These are phyloP conservation scores for Tetrahymena borealis DNA, from an alignment of 73 alveolate genomes.

Conservation along the genomic window DNA sequence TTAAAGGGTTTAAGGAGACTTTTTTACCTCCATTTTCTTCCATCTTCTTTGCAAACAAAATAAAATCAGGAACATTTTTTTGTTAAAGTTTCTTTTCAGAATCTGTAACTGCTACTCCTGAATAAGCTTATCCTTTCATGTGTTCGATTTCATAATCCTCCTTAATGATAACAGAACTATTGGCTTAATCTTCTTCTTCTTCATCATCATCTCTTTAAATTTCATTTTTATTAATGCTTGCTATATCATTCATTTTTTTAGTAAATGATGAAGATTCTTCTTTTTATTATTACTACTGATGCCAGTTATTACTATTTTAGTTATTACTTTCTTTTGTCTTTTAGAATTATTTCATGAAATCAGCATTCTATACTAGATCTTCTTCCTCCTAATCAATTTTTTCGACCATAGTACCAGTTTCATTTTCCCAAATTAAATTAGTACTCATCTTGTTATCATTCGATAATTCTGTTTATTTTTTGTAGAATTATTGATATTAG, in stretches of 20 bases:
- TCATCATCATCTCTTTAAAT: neutral
- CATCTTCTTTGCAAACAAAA: neutral
- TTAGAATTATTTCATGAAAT: neutral
- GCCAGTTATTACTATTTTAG: neutral
- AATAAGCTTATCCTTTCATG: neutral
- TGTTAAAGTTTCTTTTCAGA: neutral
- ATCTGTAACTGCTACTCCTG: neutral
- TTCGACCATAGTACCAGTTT: slow-evolving; percentile 45
- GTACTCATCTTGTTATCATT: neutral
- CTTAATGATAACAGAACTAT: neutral
- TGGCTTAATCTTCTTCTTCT: neutral
- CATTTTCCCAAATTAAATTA: slow-evolving; percentile 23
- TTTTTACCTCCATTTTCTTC: neutral
- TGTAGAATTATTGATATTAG: neutral
- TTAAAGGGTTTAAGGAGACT: neutral
- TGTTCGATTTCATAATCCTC: neutral
- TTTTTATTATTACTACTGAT: neutral
- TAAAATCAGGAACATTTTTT: neutral
- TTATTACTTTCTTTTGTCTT: neutral
- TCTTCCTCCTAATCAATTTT: slow-evolving; percentile 6
- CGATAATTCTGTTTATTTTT: neutral
- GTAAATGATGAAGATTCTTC: neutral
- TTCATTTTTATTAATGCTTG: too few relatives aligned
- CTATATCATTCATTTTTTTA: too few relatives aligned
- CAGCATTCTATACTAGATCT: neutral